Evolutionary conservation across 2,329 filamentous ascomycete species (phyloP).

Genomic region (Botrytis deweyae): DNA sequence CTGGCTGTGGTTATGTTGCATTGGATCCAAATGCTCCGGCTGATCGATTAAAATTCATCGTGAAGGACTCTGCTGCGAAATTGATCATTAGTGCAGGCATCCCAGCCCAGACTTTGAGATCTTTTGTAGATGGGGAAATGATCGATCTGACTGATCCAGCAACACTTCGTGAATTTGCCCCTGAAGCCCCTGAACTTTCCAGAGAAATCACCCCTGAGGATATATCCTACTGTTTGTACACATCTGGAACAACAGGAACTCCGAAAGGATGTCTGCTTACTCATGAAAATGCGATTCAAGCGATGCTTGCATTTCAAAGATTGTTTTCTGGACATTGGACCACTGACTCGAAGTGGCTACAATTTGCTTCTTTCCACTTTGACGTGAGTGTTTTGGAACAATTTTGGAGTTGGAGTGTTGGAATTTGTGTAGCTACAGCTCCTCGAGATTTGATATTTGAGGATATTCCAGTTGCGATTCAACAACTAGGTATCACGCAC

Average conservation of each 20-base stretch:
- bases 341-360: conserved; percentile 73
- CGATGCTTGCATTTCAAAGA: conserved; percentile 80
- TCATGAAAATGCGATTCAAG: conserved; percentile 85
- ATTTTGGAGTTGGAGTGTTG: conserved; percentile 93
- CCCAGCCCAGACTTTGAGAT: conserved; percentile 43
- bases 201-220: conserved; percentile 33
- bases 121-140: conserved; percentile 25
- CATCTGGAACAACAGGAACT: conserved; percentile 42
- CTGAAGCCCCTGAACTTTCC: conserved; percentile 32
- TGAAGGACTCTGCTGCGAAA: conserved; percentile 63
- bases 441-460: conserved; percentile 83
- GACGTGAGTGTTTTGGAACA: conserved; percentile 92
- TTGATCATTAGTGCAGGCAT: conserved; percentile 59
- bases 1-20: conserved; percentile 43
- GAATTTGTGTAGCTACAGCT: conserved; percentile 79
- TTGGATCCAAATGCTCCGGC: conserved; percentile 43
- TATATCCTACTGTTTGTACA: conserved; percentile 41
- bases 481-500: conserved; percentile 74
- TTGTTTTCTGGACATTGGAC: conserved; percentile 78
- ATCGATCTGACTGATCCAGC: conserved; percentile 35
- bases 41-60: conserved; percentile 39
- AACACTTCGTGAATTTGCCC: conserved; percentile 23
- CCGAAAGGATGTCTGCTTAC: conserved; percentile 69
- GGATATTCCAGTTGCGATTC: conserved; percentile 73
- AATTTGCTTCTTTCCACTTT: conserved; percentile 93